Conservation (phyloP, 805 yeast species). For the Saccharomycopsis capsularis region DNA sequence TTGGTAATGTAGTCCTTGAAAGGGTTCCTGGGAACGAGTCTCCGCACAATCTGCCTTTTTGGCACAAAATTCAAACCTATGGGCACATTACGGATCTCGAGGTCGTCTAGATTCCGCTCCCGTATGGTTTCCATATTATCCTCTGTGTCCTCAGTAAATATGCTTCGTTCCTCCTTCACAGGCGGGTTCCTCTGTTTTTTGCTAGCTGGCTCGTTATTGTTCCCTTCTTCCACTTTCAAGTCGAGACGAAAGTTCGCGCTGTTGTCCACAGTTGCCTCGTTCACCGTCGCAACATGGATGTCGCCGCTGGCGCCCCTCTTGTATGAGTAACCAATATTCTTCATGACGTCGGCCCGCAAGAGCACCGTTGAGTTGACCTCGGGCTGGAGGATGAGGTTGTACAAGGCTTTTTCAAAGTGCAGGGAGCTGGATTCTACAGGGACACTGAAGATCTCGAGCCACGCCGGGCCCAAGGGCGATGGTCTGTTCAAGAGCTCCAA, state of each 20-base stretch:
- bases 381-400: constrained; percentile 72
- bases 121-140: constrained; percentile 20
- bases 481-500: neutral
- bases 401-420: constrained; percentile 72
- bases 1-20: constrained; percentile 74
- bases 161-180: too few relatives aligned
- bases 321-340: constrained; percentile 40
- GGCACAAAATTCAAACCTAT: constrained; percentile 28
- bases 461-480: constrained; percentile 41
- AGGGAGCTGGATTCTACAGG: constrained; percentile 41
- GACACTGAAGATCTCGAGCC: constrained; percentile 54
- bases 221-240: neutral
- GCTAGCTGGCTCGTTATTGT: neutral
- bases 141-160: constrained; percentile 6
- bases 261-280: neutral
- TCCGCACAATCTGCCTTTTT: constrained; percentile 56
- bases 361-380: constrained; percentile 89
- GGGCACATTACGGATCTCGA: constrained; percentile 34
- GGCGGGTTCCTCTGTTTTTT: too few relatives aligned
- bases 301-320: constrained; percentile 19
- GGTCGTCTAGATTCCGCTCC: constrained; percentile 34
- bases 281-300: neutral
- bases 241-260: neutral
- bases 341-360: constrained; percentile 75
- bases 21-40: constrained; percentile 89